Evolutionary conservation across 805 yeast species (phyloP).

Genomic region (Wickerhamiella parazyma): DNA sequence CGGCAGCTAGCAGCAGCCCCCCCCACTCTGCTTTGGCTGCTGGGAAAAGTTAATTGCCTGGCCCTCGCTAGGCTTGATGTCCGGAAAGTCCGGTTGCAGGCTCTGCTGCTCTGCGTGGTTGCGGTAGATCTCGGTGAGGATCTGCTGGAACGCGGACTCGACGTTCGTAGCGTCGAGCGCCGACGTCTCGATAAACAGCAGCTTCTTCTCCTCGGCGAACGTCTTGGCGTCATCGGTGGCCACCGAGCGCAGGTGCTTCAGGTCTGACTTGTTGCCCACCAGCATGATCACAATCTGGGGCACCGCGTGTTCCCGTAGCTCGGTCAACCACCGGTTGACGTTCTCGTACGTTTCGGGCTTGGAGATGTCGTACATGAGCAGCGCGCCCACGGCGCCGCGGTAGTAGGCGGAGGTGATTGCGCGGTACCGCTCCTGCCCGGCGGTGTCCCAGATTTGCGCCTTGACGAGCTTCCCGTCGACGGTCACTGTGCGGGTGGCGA

Average conservation of each 20-base stretch:
- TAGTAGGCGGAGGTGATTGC: constrained; percentile 96
- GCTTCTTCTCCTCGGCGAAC: constrained; percentile 67
- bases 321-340: constrained; percentile 85
- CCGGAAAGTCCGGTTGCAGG: constrained; percentile 62
- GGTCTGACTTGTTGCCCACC: constrained; percentile 93
- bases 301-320: constrained; percentile 92
- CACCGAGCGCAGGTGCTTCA: constrained; percentile 86
- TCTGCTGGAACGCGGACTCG: constrained; percentile 84
- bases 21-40: constrained; percentile 62
- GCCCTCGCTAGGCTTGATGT: constrained; percentile 60
- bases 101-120: constrained; percentile 82
- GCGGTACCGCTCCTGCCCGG: constrained; percentile 97
- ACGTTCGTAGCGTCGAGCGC: constrained; percentile 92
- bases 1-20: constrained; percentile 62
- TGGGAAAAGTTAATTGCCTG: constrained; percentile 89
- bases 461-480: constrained; percentile 93
- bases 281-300: constrained; percentile 91
- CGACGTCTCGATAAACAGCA: constrained; percentile 89
- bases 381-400: constrained; percentile 96
- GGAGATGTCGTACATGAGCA: constrained; percentile 88
- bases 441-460: constrained; percentile 98
- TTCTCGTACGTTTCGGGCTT: constrained; percentile 85
- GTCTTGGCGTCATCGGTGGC: constrained; percentile 96
- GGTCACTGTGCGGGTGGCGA: constrained; percentile 90
- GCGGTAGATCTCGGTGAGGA: constrained; percentile 87